Conservation (phyloP, 306 rosid genomes). For the Abrus pulchellus region DNA sequence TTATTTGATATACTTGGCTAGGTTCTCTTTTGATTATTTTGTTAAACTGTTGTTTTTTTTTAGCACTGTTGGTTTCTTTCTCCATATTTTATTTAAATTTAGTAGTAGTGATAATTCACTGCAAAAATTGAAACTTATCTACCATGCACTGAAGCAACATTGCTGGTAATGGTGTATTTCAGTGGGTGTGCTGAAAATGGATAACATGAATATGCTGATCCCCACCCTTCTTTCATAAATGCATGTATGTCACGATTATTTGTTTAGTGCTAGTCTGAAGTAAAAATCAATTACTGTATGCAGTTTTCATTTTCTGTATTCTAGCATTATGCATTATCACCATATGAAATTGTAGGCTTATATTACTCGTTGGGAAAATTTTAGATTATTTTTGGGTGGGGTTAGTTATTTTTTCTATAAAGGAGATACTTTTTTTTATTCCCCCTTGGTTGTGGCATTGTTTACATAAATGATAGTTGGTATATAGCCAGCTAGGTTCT, state of each 20-base stretch:
- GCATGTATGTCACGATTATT: background rate
- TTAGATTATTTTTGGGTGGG: background rate
- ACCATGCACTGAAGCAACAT: background rate
- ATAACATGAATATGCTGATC: background rate
- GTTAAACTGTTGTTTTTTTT: background rate
- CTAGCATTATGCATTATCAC: background rate
- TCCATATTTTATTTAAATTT: background rate
- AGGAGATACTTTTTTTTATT: background rate
- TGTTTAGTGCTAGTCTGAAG: background rate
- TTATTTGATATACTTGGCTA: background rate
- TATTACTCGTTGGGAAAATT: background rate
- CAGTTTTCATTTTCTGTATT: background rate
- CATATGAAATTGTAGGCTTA: background rate
- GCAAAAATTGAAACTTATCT: background rate
- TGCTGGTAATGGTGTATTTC: background rate
- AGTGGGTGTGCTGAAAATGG: background rate
- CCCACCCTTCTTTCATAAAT: background rate
- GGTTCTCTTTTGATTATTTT: background rate
- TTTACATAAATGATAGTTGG: conserved; percentile 5
- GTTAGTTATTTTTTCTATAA: background rate
- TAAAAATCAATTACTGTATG: background rate
- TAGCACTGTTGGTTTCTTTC: background rate
- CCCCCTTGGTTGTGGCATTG: background rate
- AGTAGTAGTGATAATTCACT: background rate
- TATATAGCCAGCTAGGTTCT: conserved; percentile 7